phyloP scores from a whole-genome alignment of 768 basidiomycete genomes.

The Pleurotus salmoneostramineus region DNA sequence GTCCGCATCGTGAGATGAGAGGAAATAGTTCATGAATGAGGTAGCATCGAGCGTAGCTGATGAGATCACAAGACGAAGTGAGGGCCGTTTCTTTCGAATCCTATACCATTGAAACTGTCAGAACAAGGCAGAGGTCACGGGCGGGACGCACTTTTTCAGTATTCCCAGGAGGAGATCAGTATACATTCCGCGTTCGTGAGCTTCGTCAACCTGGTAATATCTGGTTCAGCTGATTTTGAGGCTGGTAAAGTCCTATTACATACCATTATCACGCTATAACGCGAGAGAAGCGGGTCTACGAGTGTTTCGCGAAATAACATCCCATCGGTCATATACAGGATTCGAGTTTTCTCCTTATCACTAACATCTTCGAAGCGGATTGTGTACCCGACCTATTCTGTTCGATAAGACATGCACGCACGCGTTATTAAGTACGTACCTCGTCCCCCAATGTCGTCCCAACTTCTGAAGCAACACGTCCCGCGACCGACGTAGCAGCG shows the following conservation, averaged over 20 bases:
- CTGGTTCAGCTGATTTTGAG: conserved; percentile 1
- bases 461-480: conserved; percentile 88
- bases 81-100: conserved; percentile 87
- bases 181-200: conserved; percentile 94
- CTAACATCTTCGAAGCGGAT: conserved; percentile 96
- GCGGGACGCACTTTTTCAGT: conserved; percentile 76
- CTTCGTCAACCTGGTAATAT: conserved; percentile 81
- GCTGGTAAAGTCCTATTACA: conserved; percentile 10
- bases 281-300: conserved; percentile 86
- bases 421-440: conserved; percentile 32
- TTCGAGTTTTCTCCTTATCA: conserved; percentile 77
- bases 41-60: conserved; percentile 95
- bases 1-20: conserved; percentile 50
- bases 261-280: conserved; percentile 96
- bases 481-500: conserved; percentile 92
- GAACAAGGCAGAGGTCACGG: background rate
- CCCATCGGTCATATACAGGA: conserved; percentile 97
- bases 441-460: conserved; percentile 87
- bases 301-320: conserved; percentile 96
- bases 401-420: conserved; percentile 5
- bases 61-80: conserved; percentile 87
- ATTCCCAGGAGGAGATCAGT: conserved; percentile 91
- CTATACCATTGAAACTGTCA: conserved; percentile 33
- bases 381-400: conserved; percentile 87
- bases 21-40: conserved; percentile 88